Evolutionary conservation across 2,329 filamentous ascomycete genomes (phyloP).

Genomic region (Drechslerella coelobrocha): DNA sequence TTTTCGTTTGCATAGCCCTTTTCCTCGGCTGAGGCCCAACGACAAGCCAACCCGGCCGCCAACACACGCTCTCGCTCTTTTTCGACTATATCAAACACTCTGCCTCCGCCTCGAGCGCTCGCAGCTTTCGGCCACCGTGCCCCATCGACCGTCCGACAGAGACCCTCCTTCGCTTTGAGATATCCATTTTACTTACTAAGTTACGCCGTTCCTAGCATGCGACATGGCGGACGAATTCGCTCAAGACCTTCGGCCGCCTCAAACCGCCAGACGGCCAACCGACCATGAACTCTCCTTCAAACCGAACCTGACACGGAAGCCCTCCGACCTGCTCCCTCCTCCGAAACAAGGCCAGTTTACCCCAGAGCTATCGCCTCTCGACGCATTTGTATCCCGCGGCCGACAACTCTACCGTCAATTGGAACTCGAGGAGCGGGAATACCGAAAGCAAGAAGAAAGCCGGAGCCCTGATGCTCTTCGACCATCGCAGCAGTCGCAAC

Average conservation of each 20-base stretch:
- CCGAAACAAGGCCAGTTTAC: constrained; percentile 71
- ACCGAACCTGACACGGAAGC: constrained; percentile 35
- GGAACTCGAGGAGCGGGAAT: constrained; percentile 60
- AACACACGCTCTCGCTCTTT: too few species aligned
- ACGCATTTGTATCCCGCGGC: constrained; percentile 92
- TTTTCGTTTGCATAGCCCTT: background rate
- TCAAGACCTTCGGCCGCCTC: constrained; percentile 36
- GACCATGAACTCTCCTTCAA: constrained; percentile 46
- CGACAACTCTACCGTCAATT: constrained; percentile 85
- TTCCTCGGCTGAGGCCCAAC: background rate
- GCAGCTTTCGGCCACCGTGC: too few species aligned
- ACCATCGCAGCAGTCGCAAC: constrained; percentile 1
- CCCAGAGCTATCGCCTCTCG: constrained; percentile 88
- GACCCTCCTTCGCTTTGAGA: background rate
- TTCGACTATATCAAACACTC: too few species aligned
- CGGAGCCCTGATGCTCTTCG: constrained; percentile 40
- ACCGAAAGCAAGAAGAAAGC: constrained; percentile 21
- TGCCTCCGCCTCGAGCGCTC: too few species aligned
- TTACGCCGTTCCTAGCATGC: constrained; percentile 24
- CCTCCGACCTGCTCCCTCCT: constrained; percentile 42
- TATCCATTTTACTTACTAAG: background rate
- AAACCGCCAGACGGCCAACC: constrained; percentile 29
- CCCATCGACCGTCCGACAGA: too few species aligned
- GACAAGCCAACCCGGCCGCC: too few species aligned
- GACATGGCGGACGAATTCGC: constrained; percentile 43